Conservation (phyloP, 2,329 filamentous ascomycete genomes). For the Thielaviopsis ethacetica region DNA sequence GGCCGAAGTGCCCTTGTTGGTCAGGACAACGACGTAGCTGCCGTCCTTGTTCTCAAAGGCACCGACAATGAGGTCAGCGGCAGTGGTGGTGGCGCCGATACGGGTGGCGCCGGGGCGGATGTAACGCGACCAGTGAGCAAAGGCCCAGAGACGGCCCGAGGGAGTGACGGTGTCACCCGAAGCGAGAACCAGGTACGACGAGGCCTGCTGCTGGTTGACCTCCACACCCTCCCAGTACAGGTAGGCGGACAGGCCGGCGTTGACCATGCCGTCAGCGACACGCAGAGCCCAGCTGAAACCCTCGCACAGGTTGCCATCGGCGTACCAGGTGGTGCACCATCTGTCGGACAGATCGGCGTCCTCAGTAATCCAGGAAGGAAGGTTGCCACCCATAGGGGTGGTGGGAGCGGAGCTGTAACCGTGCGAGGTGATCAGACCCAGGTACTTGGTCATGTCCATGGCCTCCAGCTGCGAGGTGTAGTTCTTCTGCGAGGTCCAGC, state of each 20-base stretch:
- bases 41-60: constrained; percentile 24
- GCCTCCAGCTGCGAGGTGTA: background rate
- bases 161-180: background rate
- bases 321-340: constrained; percentile 30
- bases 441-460: constrained; percentile 20
- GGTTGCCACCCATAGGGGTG: constrained; percentile 24
- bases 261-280: constrained; percentile 31
- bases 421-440: constrained; percentile 24
- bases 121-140: constrained; percentile 24
- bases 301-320: constrained; percentile 28
- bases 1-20: constrained; percentile 15
- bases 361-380: constrained; percentile 36
- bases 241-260: constrained; percentile 32
- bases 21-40: constrained; percentile 22
- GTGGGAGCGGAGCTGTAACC: constrained; percentile 25
- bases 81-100: constrained; percentile 17
- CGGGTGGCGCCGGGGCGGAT: constrained; percentile 23
- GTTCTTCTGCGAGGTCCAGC: constrained; percentile 21
- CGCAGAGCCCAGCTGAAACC: constrained; percentile 40
- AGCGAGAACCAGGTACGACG: constrained; percentile 16
- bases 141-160: constrained; percentile 23
- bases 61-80: constrained; percentile 18
- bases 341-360: constrained; percentile 28
- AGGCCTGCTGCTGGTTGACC: constrained; percentile 17
- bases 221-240: constrained; percentile 36